Evolutionary conservation across 371 early-diverging fungal species (phyloP).

Genomic region (Vairimorpha apis): DNA sequence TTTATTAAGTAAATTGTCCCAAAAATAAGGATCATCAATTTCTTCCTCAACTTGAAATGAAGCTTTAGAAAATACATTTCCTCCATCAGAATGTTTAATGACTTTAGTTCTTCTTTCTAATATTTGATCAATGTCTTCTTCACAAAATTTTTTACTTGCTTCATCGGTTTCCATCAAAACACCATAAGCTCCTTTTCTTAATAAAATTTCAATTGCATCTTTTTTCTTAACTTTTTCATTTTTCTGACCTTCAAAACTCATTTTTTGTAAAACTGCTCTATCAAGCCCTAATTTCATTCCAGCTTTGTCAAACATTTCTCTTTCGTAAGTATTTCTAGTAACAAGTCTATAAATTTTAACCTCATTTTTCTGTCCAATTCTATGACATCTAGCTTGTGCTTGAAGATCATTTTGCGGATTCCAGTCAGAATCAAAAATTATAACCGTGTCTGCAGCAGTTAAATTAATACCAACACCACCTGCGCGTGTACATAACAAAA

Average conservation of each 20-base stretch:
- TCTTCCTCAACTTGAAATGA: conserved; percentile 73
- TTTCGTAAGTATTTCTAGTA: conserved; percentile 80
- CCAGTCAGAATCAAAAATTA: conserved; percentile 89
- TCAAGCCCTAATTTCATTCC: conserved; percentile 83
- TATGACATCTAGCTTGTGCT: conserved; percentile 81
- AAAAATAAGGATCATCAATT: conserved; percentile 86
- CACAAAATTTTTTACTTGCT: conserved; percentile 69
- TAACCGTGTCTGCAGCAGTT: conserved; percentile 84
- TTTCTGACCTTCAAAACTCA: conserved; percentile 64
- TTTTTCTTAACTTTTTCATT: conserved; percentile 64
- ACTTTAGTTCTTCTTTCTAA: conserved; percentile 77
- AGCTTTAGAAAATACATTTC: conserved; percentile 79
- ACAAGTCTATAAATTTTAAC: conserved; percentile 78
- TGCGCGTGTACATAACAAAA: conserved; percentile 79
- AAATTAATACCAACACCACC: conserved; percentile 92
- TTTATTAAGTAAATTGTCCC: conserved; percentile 78
- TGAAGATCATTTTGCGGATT: conserved; percentile 91
- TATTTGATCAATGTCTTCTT: conserved; percentile 90
- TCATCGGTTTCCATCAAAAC: conserved; percentile 78
- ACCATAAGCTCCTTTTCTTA: conserved; percentile 69
- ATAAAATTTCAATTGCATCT: conserved; percentile 74
- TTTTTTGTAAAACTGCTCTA: conserved; percentile 74
- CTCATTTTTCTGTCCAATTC: conserved; percentile 84
- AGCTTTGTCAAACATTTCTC: conserved; percentile 87
- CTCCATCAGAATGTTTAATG: conserved; percentile 69